A percentile compares a stretch with the other conserved stretches of the same genome.
Conservation (phyloP, 1,284 basidiomycete species). For the Cutaneotrichosporon spelunceum region DNA sequence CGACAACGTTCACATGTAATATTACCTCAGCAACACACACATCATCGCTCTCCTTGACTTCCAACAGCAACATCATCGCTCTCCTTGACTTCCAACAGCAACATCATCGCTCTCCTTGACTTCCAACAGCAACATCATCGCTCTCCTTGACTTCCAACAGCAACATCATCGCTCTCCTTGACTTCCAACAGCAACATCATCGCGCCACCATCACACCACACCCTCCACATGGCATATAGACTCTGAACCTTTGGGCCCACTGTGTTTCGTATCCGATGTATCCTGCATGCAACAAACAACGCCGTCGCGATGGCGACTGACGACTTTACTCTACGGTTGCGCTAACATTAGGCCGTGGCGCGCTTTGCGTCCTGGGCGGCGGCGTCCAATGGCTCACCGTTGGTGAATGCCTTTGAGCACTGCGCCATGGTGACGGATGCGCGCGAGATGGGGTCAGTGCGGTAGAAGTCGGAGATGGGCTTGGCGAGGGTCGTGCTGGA, state of each 20-base stretch:
- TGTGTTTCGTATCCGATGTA: constrained; percentile 20
- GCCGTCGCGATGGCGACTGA: background rate
- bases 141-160: background rate
- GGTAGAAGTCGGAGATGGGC: constrained; percentile 91
- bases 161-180: background rate
- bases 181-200: background rate
- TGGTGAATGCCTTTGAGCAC: constrained; percentile 51
- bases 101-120: background rate
- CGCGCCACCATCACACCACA: constrained; percentile 1
- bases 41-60: too few species aligned
- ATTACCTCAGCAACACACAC: background rate
- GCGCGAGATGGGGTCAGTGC: constrained; percentile 64
- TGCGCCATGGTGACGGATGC: constrained; percentile 54
- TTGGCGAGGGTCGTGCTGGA: constrained; percentile 66
- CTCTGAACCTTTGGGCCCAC: background rate
- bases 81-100: background rate
- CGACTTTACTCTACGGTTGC: constrained; percentile 8
- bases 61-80: background rate
- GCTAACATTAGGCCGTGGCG: constrained; percentile 20
- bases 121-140: background rate
- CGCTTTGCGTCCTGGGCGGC: constrained; percentile 21
- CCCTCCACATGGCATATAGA: constrained; percentile 2
- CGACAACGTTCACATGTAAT: constrained; percentile 11
- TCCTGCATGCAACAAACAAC: constrained; percentile 28
- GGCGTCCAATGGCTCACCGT: constrained; percentile 36